Percentiles rank a stretch among this genome's conserved stretches.
Conservation (phyloP, 2,329 filamentous ascomycete genomes). For the Leptographium procerum region DNA sequence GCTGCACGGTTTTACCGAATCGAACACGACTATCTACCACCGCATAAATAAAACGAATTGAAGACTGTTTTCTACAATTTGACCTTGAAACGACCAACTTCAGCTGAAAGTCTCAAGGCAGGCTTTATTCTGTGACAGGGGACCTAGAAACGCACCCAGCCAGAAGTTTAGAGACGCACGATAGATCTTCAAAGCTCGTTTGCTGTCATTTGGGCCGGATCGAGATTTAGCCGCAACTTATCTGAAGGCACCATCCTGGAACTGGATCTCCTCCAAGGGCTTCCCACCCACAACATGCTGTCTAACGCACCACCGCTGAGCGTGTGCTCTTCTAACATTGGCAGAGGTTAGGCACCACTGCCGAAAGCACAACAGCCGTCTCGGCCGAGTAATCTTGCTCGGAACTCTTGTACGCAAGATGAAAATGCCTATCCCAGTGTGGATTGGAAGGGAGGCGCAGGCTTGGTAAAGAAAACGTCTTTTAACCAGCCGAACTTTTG, state of each 20-base stretch:
- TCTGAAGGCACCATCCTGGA: background rate
- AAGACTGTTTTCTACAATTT: background rate
- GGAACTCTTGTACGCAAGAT: background rate
- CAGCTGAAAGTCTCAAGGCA: background rate
- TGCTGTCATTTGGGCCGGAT: background rate
- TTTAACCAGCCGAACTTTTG: background rate
- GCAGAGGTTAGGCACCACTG: background rate
- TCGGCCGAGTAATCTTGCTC: background rate
- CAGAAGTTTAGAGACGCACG: background rate
- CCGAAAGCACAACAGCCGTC: background rate
- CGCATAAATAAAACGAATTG: background rate
- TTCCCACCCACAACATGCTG: background rate
- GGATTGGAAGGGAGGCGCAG: background rate
- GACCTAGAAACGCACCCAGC: background rate
- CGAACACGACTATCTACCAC: background rate
- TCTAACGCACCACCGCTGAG: background rate
- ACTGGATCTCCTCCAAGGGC: background rate
- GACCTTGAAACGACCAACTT: background rate
- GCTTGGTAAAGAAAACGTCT: background rate
- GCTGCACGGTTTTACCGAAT: background rate
- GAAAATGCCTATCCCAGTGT: background rate
- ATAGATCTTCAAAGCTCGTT: background rate
- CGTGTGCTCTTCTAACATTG: background rate
- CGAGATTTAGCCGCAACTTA: background rate
- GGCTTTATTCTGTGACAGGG: background rate